These are phyloP conservation scores for Boechera stricta DNA, from an alignment of 345 rosid species.

Conservation along the genomic window DNA sequence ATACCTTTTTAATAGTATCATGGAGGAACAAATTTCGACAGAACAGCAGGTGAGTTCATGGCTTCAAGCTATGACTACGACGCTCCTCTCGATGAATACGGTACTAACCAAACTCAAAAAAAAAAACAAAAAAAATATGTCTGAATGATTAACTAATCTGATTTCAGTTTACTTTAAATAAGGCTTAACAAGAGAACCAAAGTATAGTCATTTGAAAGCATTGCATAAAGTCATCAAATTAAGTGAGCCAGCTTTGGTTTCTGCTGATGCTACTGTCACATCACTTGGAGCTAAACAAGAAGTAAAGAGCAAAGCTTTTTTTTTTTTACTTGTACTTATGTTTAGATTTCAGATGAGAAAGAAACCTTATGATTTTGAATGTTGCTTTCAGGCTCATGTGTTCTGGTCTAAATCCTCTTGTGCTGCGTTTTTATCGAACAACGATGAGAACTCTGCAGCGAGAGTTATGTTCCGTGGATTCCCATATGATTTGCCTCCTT, in stretches of 20 bases:
- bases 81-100: constrained; percentile 96
- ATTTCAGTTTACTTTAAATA: not conserved
- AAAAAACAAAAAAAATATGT: not conserved
- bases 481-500: constrained; percentile 78
- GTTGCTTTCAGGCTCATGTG: constrained; percentile 65
- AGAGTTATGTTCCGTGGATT: constrained; percentile 62
- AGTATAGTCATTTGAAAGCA: constrained; percentile 91
- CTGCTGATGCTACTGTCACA: constrained; percentile 60
- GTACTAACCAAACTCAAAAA: constrained; percentile 46
- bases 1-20: constrained; percentile 61
- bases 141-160: constrained; percentile 18
- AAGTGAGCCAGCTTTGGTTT: constrained; percentile 84
- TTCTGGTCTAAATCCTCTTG: constrained; percentile 64
- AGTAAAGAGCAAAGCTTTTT: constrained; percentile 46
- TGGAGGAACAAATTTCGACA: constrained; percentile 92
- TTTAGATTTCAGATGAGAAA: not conserved
- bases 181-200: constrained; percentile 81
- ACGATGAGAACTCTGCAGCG: constrained; percentile 53
- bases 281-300: constrained; percentile 77
- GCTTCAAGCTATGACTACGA: constrained; percentile 97
- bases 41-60: constrained; percentile 97
- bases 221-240: constrained; percentile 83
- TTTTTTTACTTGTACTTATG: not conserved
- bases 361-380: constrained; percentile 13
- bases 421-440: constrained; percentile 90